Evolutionary conservation across 106 monocot species (phyloP).

Genomic region (Vanilla planifolia): DNA sequence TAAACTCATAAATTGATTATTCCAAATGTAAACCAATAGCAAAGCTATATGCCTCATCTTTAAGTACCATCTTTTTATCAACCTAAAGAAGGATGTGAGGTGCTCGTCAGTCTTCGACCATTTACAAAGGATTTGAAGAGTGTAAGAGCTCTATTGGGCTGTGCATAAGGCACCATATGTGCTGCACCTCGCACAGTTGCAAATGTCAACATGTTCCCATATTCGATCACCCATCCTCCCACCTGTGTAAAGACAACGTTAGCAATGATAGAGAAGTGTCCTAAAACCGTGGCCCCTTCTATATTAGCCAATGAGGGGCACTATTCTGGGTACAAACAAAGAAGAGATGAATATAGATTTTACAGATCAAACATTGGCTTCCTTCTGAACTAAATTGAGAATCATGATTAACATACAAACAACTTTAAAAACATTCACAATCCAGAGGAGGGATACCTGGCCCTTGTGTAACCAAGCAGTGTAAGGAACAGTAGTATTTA

Average conservation of each 20-base stretch:
- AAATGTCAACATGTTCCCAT: constrained; percentile 53
- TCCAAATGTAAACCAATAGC: too few relatives aligned
- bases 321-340: too few relatives aligned
- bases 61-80: too few relatives aligned
- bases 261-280: too few relatives aligned
- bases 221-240: constrained; percentile 54
- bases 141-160: constrained; percentile 41
- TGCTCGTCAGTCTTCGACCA: constrained; percentile 31
- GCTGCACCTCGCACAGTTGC: constrained; percentile 59
- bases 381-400: too few relatives aligned
- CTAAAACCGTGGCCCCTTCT: too few relatives aligned
- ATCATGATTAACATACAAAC: not conserved
- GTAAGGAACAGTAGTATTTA: constrained; percentile 61
- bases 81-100: constrained; percentile 17
- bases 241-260: too few relatives aligned
- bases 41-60: too few relatives aligned
- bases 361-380: too few relatives aligned
- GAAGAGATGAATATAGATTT: too few relatives aligned
- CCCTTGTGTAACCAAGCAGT: constrained; percentile 76
- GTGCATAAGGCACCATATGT: constrained; percentile 65
- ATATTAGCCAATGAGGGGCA: too few relatives aligned
- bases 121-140: constrained; percentile 43
- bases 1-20: too few relatives aligned
- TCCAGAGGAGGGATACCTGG: constrained; percentile 44
- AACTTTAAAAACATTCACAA: not conserved